Base-by-base conservation (phyloP, 768 basidiomycete genomes). In the Termitomyces heimii region DNA sequence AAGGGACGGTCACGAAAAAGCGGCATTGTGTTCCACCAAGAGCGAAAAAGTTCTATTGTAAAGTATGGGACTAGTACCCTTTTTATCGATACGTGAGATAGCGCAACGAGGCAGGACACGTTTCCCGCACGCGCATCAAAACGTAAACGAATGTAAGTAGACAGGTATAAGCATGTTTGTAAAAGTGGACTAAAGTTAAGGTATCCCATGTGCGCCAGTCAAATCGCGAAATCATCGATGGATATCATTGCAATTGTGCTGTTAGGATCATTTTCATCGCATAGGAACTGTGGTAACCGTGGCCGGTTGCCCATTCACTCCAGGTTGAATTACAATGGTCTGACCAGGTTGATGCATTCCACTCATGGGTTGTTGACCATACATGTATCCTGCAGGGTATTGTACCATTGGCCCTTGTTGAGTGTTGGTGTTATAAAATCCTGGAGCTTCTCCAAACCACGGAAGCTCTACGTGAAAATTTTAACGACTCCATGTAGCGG, bases 371-470 rank as follows among this genome's bases (percentile, higher is more conserved):
- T 77, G 70, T 62, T 68, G 71, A 31, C 67, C 71, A 54, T 71
- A 71, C 34, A 59, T 62, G 31, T 65, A 64, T 31, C 63, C 65
- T 39, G 67, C 65, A 24, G 64, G 67, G 60, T 71, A 66, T 54
- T 67, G 63, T 35, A 66, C 50, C 62, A 69, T 65, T 22, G 58
- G 56, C 43, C 62, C 63, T 45, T 66, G 70, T 32, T 67, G 65
- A 2, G 73, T 74, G 51, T 80, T 78, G 3, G 73, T 74, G 50
- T 80, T 79, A 56, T 80, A 81, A 65, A 82, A 86, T 39, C 85
- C 85, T 24, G 87, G 86, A 62, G 74, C 73, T 74, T 91, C 84
- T 47, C 82, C 82, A 64, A 86, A 91, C 89, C 89, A 91, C 1
- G 85, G 85, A 10, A 92, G 77, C 62, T 90, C 86, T 75, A 69